Evolutionary conservation across 768 basidiomycete genomes (phyloP), one percentile per base, ranked within the genome.

Genomic region (Rossbeevera mucosa): DNA sequence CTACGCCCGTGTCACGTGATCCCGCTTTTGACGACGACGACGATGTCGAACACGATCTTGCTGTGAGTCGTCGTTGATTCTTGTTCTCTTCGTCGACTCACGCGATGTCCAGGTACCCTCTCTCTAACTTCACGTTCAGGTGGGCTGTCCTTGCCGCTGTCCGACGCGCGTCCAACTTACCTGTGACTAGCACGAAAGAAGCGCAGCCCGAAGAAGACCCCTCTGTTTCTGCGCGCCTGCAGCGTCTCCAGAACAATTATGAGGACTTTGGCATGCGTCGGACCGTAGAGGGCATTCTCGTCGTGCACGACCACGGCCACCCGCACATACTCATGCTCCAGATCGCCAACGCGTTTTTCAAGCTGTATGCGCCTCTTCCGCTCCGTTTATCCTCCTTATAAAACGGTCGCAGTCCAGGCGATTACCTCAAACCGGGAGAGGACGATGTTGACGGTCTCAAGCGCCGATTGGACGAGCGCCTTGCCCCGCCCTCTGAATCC

Each of bases 311-410:
- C 67, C 94, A 97, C 60, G 95, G 94, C 0, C 92, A 95, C 64
- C 94, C 95, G 1, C 95, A 99, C 64, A 92, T 98, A 55, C 82
- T 99, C 59, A 94, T 98, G 86, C 80, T 97, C 5, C 96, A 98
- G 66, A 96, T 99, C 65, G 96, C 94, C 20, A 97, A 96, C 68
- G 93, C 94, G 14, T 99, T 98, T 71, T 98, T 97, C 80, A 97
- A 98, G 71, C 83, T 99, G 92, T 93, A 62, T 62, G 88, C 76
- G n/a, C 40, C 26, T 12, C 7, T 22, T 38, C 16, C 0, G 14
- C 14, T 12, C 21, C 26, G 12, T 13, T 3, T 25, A 1, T 30
- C 11, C 26, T 41, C 26, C 5, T 7, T 38, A 9, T 44, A 38
- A 48, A 4, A 11, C 5, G 7, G 24, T 42, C 28, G 16, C 55